These are phyloP conservation scores for Phytopythium vexans DNA, from an alignment of 352 stramenopile species.

Conservation along the genomic window DNA sequence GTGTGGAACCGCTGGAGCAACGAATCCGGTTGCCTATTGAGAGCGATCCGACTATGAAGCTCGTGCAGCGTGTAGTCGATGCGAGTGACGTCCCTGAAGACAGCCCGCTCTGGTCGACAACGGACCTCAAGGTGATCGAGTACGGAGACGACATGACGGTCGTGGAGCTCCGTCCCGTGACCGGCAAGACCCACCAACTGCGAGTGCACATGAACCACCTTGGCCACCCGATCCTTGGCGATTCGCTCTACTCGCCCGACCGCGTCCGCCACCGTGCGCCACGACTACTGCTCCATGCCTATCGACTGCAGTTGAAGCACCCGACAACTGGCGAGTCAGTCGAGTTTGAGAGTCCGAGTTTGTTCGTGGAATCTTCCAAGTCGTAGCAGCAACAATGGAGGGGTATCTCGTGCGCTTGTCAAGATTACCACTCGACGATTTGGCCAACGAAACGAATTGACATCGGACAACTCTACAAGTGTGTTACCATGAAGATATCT, in stretches of 20 bases:
- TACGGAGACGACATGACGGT: slow-evolving; percentile 23
- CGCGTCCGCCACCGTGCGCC: slow-evolving; percentile 35
- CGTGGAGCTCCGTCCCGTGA: slow-evolving; percentile 69
- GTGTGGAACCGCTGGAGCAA: slow-evolving; percentile 20
- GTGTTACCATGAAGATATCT: too few relatives aligned
- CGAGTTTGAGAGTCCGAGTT: slow-evolving; percentile 22
- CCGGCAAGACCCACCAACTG: slow-evolving; percentile 92
- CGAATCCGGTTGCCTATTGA: slow-evolving; percentile 48
- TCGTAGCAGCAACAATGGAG: too few relatives aligned
- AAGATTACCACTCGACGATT: too few relatives aligned
- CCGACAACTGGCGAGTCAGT: slow-evolving; percentile 33
- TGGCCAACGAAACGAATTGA: too few relatives aligned
- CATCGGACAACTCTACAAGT: too few relatives aligned
- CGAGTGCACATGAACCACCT: slow-evolving; percentile 92
- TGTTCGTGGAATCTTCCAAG: too few relatives aligned
- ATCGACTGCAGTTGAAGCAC: slow-evolving; percentile 36
- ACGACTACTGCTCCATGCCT: slow-evolving; percentile 51
- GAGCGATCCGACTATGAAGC: slow-evolving; percentile 33
- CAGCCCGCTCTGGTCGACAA: slow-evolving; percentile 30
- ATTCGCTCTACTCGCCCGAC: slow-evolving; percentile 78
- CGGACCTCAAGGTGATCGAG: slow-evolving; percentile 21
- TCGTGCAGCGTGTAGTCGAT: slow-evolving; percentile 50
- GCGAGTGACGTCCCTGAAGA: slow-evolving; percentile 17
- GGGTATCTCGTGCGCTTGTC: too few relatives aligned
- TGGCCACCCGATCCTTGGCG: slow-evolving; percentile 91